Evolutionary conservation across 306 rosid genomes (phyloP), one percentile per base, ranked within the genome.

Genomic region (Rosa chinensis): DNA sequence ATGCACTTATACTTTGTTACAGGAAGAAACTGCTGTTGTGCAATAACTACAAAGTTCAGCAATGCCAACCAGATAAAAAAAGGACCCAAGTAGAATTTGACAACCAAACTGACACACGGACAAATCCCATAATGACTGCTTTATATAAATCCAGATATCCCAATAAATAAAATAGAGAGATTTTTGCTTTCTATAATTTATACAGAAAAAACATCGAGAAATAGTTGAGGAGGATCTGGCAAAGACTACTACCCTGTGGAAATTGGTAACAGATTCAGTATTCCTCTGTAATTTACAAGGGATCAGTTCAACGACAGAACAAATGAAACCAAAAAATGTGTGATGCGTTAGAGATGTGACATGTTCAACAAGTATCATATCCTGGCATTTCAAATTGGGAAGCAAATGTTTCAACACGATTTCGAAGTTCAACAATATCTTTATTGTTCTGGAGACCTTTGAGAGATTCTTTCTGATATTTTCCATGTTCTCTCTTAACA

Each of bases 341-440:
- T 55, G 40, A 77, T 20, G 75, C 12, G 61, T 25, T 79, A 64
- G 21, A 58, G 72, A 55, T 78, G 76, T 70, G 55, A 47, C 52
- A 39, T 82, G 25, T 56, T 80, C 83, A 73, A 42, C 86, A 76
- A 37, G 48, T 76, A 78, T 91, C 95, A 76, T 89, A 89, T 83
- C 96, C 98, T 14, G 99, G 98, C 97, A 91, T 86, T 49, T 90
- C 92, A 76, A 91, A 89, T 83, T 88, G 92, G 55, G 89, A 84
- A 75, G 94, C 92, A 81, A 92, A 92, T 52, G 86, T 58, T 85
- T 92, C 97, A 18, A 92, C 92, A 10, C 89, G 88, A 80, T 81
- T 89, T 76, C 79, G 78, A 55, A 91, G 98, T 47, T 90, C 93
- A 45, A 74, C 40, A 49, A 92, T 76, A 68, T 92, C 96, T 80